Evolutionary conservation across 2,329 filamentous ascomycete species (phyloP), one percentile per base, ranked within the genome.

Genomic region (Hypoxylon sp.): DNA sequence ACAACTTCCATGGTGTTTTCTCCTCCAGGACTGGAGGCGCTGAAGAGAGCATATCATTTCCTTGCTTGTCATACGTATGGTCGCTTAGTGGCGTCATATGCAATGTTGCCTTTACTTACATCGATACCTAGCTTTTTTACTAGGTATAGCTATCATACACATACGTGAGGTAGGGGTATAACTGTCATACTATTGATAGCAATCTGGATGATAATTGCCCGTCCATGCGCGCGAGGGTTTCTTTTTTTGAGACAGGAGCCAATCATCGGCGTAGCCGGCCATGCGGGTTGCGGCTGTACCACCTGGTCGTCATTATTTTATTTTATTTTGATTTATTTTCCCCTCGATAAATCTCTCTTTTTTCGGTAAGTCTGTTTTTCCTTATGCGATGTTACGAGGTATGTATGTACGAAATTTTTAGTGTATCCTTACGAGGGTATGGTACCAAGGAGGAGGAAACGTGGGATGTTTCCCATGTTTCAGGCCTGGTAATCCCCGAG

Each of bases 261-360:
- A 58, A 58, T 58, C 55, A 58, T 8, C 38, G 34, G 30, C 40
- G 29, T 51, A 45, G 47, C 51, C 51, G 48, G 27, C 38, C 51
- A 58, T 58, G 55, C 47, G 51, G 51, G 55, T 49, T 55, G 55
- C 48, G 55, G 55, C 55, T 55, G 32, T n/a, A n/a, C n/a, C n/a
- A n/a, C n/a, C n/a, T n/a, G n/a, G n/a, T n/a, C n/a, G n/a, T n/a
- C n/a, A n/a, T n/a, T n/a, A n/a, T n/a, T n/a, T n/a, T n/a, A n/a
- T n/a, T n/a, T n/a, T n/a, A n/a, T n/a, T n/a, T n/a, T n/a, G n/a
- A n/a, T n/a, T n/a, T n/a, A n/a, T n/a, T n/a, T n/a, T 55, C 38
- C 50, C 41, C 42, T 52, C 44, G 37, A 42, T 58, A 58, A 58
- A 55, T 55, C 30, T 47, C 55, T 58, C 55, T 50, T 45, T 35